Conservation (phyloP, 1,139 yeast genomes). For the Lodderomyces orthopsilosis region DNA sequence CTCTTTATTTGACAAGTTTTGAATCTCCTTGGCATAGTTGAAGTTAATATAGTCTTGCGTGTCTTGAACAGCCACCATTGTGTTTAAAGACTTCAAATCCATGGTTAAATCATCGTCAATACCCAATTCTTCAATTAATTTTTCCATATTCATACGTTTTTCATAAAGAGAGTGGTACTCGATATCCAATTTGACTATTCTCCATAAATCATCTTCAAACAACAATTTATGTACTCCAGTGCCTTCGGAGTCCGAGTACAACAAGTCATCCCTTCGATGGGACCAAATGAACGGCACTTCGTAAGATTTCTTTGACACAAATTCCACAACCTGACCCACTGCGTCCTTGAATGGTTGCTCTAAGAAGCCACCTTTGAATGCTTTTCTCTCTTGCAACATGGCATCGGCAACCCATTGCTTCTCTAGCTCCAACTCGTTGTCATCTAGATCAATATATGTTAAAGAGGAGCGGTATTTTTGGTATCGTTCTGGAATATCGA, state of each 20-base stretch:
- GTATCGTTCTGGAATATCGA: constrained; percentile 90
- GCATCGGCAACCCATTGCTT: constrained; percentile 74
- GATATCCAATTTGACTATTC: constrained; percentile 79
- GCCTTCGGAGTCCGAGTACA: constrained; percentile 50
- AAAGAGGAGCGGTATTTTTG: constrained; percentile 70
- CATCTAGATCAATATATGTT: constrained; percentile 63
- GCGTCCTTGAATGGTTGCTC: constrained; percentile 65
- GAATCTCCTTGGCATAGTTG: constrained; percentile 71
- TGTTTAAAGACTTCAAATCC: constrained; percentile 55
- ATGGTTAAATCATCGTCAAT: constrained; percentile 58
- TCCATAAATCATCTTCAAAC: constrained; percentile 89
- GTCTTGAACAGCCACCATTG: constrained; percentile 84
- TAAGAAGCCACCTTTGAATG: constrained; percentile 34
- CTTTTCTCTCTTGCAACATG: constrained; percentile 51
- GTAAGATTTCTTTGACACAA: constrained; percentile 70
- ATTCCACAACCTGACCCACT: constrained; percentile 74
- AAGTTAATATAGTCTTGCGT: constrained; percentile 81
- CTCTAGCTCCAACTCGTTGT: constrained; percentile 67
- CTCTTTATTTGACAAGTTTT: constrained; percentile 31
- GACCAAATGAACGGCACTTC: constrained; percentile 98
- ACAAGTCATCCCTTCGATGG: constrained; percentile 85
- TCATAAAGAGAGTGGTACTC: constrained; percentile 85
- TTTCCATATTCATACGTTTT: constrained; percentile 64
- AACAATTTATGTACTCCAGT: constrained; percentile 53
- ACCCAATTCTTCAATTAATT: constrained; percentile 53